Percentiles rank a stretch among this genome's conserved stretches.
Conservation (phyloP, 352 stramenopile genomes). For the Blastocystis sp. region DNA sequence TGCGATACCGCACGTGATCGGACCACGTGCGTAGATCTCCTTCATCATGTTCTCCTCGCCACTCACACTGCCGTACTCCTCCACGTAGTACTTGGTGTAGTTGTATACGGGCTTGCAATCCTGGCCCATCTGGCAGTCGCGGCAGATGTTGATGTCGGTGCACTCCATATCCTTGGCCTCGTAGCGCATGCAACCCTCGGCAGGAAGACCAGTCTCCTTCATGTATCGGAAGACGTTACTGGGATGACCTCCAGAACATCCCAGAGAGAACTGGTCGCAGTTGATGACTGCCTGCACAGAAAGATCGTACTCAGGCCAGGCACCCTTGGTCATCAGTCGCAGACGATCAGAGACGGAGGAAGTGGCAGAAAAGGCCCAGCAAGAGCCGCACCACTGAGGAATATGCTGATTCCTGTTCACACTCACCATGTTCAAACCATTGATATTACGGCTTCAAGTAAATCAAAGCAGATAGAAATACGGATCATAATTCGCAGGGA, state of each 20-base stretch:
- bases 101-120: slow-evolving; percentile 76
- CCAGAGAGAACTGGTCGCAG: slow-evolving; percentile 71
- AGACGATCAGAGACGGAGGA: slow-evolving; percentile 51
- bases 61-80: slow-evolving; percentile 82
- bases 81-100: slow-evolving; percentile 88
- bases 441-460: slow-evolving; percentile 71
- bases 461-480: neutral
- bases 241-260: slow-evolving; percentile 84
- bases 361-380: slow-evolving; percentile 75
- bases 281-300: slow-evolving; percentile 78
- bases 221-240: slow-evolving; percentile 83
- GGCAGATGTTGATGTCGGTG: slow-evolving; percentile 78
- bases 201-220: slow-evolving; percentile 81
- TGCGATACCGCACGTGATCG: slow-evolving; percentile 78
- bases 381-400: slow-evolving; percentile 81
- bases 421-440: slow-evolving; percentile 85
- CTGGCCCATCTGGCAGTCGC: slow-evolving; percentile 74
- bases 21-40: slow-evolving; percentile 88
- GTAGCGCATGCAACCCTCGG: slow-evolving; percentile 88
- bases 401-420: slow-evolving; percentile 97
- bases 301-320: slow-evolving; percentile 72
- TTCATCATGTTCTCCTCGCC: slow-evolving; percentile 86
- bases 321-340: slow-evolving; percentile 65
- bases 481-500: slow-evolving; percentile 81
- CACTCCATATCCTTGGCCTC: slow-evolving; percentile 79